These are phyloP conservation scores for Dentipellis sp. DNA, from an alignment of 768 basidiomycete genomes.

Conservation along the genomic window DNA sequence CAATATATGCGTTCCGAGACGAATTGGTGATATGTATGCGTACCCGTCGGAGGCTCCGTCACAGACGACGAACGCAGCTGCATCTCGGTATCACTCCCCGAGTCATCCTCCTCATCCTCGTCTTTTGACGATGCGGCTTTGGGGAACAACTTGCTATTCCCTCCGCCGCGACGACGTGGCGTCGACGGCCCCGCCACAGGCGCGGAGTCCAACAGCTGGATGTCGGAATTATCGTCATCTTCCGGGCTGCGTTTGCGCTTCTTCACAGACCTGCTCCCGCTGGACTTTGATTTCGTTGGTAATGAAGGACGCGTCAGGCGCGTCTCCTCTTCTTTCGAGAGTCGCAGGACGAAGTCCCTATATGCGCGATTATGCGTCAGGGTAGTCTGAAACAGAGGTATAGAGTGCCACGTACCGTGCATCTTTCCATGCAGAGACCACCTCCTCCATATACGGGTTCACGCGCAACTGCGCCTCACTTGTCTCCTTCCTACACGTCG, in stretches of 20 bases:
- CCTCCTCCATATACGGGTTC: conserved; percentile 29
- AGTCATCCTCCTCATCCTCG: not conserved
- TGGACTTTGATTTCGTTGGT: not conserved
- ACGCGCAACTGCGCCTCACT: conserved; percentile 24
- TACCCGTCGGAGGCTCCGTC: not conserved
- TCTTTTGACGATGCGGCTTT: not conserved
- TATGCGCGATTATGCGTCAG: not conserved
- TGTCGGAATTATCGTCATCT: not conserved
- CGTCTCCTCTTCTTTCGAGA: not conserved
- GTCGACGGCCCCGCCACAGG: not conserved
- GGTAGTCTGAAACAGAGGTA: not conserved
- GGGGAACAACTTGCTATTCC: not conserved
- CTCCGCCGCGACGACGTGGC: not conserved
- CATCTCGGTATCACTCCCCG: not conserved
- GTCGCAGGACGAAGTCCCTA: conserved; percentile 8
- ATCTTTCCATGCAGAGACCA: conserved; percentile 25
- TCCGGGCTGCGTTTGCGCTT: conserved; percentile 12
- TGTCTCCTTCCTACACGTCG: conserved; percentile 24
- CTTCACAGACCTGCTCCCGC: conserved; percentile 4
- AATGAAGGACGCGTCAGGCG: not conserved
- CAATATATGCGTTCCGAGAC: not conserved
- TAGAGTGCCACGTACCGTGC: conserved; percentile 22
- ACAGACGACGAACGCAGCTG: not conserved
- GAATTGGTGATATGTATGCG: conserved; percentile 2
- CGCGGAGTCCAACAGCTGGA: not conserved